Evolutionary conservation across 495 filamentous ascomycete species (phyloP).

Genomic region (Clohesyomyces aquaticus): DNA sequence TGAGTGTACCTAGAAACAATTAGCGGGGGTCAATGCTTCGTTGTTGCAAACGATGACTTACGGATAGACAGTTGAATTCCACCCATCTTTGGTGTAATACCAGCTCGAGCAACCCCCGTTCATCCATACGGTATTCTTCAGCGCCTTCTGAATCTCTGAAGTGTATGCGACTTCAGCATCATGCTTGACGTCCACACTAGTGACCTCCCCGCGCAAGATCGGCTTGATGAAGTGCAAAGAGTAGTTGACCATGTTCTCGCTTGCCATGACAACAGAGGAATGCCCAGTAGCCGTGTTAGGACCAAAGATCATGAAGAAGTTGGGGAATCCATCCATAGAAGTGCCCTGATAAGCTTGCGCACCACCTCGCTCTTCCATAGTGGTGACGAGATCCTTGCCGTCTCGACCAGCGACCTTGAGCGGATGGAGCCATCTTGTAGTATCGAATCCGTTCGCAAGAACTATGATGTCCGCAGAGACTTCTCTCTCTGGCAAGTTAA

Average conservation of each 20-base stretch:
- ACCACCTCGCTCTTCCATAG: constrained; percentile 59
- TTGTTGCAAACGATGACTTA: constrained; percentile 39
- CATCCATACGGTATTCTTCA: constrained; percentile 59
- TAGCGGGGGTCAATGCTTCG: background rate
- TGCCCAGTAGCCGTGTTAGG: constrained; percentile 70
- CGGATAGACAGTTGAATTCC: constrained; percentile 66
- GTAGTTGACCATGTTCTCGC: constrained; percentile 62
- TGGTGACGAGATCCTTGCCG: constrained; percentile 55
- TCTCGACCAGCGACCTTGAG: constrained; percentile 53
- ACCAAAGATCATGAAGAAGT: constrained; percentile 70
- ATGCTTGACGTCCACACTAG: constrained; percentile 53
- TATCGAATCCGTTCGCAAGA: constrained; percentile 48
- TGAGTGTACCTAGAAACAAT: constrained; percentile 29
- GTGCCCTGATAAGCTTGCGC: constrained; percentile 67
- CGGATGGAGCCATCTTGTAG: constrained; percentile 48
- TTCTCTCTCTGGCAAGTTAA: constrained; percentile 37
- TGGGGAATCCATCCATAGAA: constrained; percentile 68
- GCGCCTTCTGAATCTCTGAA: constrained; percentile 54
- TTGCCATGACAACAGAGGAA: constrained; percentile 61
- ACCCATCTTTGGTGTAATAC: constrained; percentile 61
- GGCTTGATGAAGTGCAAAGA: constrained; percentile 57
- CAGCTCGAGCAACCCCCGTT: constrained; percentile 60
- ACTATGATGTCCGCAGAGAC: constrained; percentile 54
- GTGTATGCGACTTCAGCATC: constrained; percentile 60
- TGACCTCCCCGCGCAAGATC: constrained; percentile 52